Percentiles rank a stretch among this genome's conserved stretches.
These are phyloP conservation scores for Podaxis pistillaris DNA, from an alignment of 768 basidiomycete species.

Conservation along the genomic window DNA sequence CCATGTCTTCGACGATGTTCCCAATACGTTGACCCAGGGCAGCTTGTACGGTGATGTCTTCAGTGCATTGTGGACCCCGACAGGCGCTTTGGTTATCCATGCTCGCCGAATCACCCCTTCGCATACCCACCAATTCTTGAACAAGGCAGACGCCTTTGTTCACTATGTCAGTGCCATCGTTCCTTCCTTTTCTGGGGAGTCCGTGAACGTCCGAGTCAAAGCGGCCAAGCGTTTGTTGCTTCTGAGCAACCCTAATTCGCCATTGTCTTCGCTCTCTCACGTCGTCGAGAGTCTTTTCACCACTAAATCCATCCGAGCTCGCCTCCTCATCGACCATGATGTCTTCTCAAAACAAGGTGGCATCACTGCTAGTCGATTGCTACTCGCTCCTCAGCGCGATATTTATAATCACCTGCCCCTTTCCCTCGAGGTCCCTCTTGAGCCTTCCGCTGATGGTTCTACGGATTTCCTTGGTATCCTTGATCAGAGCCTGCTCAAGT, in stretches of 20 bases:
- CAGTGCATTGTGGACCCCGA: conserved; percentile 46
- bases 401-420: conserved; percentile 46
- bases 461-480: conserved; percentile 75
- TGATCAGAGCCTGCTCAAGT: conserved; percentile 75
- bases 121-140: conserved; percentile 51
- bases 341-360: conserved; percentile 73
- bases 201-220: conserved; percentile 22
- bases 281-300: conserved; percentile 61
- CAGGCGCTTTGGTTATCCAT: conserved; percentile 40
- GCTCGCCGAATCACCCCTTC: conserved; percentile 59
- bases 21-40: conserved; percentile 58
- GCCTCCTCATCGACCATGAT: conserved; percentile 70
- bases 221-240: conserved; percentile 64
- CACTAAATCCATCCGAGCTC: conserved; percentile 48
- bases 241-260: conserved; percentile 57
- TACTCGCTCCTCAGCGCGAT: conserved; percentile 52
- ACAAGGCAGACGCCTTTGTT: conserved; percentile 40
- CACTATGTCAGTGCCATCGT: conserved; percentile 36
- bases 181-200: conserved; percentile 16
- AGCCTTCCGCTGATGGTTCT: conserved; percentile 39
- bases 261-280: conserved; percentile 54
- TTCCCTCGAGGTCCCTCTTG: conserved; percentile 56
- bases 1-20: conserved; percentile 80
- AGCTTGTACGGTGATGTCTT: conserved; percentile 74
- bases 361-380: conserved; percentile 62